Evolutionary conservation across 2,329 filamentous ascomycete species (phyloP), one percentile per base, ranked within the genome.

Genomic region (Alternaria triticimaculans): DNA sequence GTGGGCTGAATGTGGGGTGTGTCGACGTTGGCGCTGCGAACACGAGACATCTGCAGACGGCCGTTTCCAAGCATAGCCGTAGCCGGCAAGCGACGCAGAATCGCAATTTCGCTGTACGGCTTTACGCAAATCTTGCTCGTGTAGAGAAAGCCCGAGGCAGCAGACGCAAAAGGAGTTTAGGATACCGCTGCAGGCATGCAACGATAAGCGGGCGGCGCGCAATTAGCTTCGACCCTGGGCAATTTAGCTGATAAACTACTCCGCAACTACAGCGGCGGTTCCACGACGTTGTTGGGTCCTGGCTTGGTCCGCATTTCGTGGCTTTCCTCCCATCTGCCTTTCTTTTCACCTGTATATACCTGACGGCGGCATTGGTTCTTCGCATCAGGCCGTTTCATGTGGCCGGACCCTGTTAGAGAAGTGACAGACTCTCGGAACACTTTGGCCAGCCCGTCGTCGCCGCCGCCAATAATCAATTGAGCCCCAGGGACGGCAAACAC

Each of bases 161-260:
- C 15, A 18, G 44, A 14, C 12, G 11, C 28, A 10, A 45, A 54
- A 41, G 10, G 23, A 33, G 55, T 44, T 50, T 49, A 23, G 60
- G 59, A 62, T 30, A 51, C 46, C 45, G 59, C 58, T 20, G 45
- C 53, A 25, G 45, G 51, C 45, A 4, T 45, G 51, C 58, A 57
- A 45, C 53, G 30, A 58, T 58, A 46, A 55, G 33, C 54, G 18
- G 50, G 18, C n/a, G 46, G 59, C 33, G 44, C 30, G 60, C 61
- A 63, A 54, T 60, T 63, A 63, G 61, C 61, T 58, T 48, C 57
- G 57, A 63, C 61, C 61, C 61, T 63, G 57, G 53, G 23, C 56
- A 63, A 60, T 60, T 63, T 56, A 51, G 57, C 57, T 30, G 33
- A 33, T 33, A 25, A 21, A 26, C 55, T 63, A 63, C 61, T 63